These are phyloP conservation scores for Cladosporium sphaerospermum DNA, from an alignment of 2,329 filamentous ascomycete genomes.

Conservation along the genomic window DNA sequence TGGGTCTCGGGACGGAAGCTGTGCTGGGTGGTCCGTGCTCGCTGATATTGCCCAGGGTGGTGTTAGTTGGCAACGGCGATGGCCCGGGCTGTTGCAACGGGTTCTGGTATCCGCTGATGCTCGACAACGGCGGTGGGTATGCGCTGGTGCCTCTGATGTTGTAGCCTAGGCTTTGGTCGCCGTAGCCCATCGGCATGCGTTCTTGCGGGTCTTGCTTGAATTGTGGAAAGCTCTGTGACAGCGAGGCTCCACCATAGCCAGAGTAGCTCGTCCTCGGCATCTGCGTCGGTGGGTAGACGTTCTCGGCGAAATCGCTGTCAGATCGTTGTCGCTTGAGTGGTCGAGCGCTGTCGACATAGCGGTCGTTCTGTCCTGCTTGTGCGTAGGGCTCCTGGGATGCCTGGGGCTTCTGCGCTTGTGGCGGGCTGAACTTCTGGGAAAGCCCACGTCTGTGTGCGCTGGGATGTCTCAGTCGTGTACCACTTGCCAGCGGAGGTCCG, in stretches of 20 bases:
- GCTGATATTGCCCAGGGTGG: constrained; percentile 10
- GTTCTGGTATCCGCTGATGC: constrained; percentile 8
- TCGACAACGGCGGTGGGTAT: constrained; percentile 7
- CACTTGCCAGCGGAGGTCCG: background rate
- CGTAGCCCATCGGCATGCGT: constrained; percentile 5
- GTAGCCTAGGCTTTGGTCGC: constrained; percentile 4
- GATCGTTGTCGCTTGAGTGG: constrained; percentile 22
- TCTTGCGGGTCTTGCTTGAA: constrained; percentile 7
- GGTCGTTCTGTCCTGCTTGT: constrained; percentile 10
- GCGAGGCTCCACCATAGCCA: constrained; percentile 1
- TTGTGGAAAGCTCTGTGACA: constrained; percentile 3
- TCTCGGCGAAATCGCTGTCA: constrained; percentile 20
- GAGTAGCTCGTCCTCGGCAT: constrained; percentile 7
- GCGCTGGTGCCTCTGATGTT: constrained; percentile 9
- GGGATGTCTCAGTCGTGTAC: background rate
- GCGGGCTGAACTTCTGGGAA: constrained; percentile 11
- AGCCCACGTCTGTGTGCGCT: constrained; percentile 5
- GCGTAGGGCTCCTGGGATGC: constrained; percentile 4
- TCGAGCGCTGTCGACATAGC: constrained; percentile 17
- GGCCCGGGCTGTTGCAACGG: constrained; percentile 10
- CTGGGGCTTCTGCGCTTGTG: constrained; percentile 17
- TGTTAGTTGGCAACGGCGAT: constrained; percentile 10
- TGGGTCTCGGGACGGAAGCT: constrained; percentile 9
- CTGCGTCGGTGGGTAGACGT: constrained; percentile 7
- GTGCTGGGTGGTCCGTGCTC: constrained; percentile 7